A percentile compares a stretch with the other conserved stretches of the same genome.
phyloP scores from a whole-genome alignment of 2,329 filamentous ascomycete species.

The Diaporthe ampelina region DNA sequence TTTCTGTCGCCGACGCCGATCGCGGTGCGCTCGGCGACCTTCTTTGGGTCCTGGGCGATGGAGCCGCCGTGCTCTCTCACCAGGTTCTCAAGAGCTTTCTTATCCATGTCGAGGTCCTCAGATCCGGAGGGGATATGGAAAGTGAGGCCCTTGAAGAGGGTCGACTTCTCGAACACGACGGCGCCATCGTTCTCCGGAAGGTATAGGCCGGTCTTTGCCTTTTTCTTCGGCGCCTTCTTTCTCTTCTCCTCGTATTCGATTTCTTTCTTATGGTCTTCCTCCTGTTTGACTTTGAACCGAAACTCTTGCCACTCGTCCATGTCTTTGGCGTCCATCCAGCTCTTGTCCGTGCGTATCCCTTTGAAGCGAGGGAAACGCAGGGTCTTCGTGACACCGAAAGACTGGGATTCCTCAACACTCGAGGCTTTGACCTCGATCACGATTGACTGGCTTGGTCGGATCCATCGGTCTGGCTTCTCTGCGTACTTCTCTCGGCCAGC shows the following conservation, averaged over 20 bases:
- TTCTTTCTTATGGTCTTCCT: conserved; percentile 76
- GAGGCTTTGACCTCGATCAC: conserved; percentile 92
- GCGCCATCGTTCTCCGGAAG: conserved; percentile 75
- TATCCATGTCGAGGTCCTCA: conserved; percentile 79
- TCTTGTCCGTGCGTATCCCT: conserved; percentile 82
- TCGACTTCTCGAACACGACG: conserved; percentile 59
- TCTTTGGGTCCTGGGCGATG: conserved; percentile 80
- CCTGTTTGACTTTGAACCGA: conserved; percentile 77
- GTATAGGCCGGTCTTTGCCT: conserved; percentile 78
- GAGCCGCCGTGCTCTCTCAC: conserved; percentile 87
- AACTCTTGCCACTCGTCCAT: conserved; percentile 83
- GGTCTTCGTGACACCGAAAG: conserved; percentile 83
- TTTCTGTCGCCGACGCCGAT: conserved; percentile 85
- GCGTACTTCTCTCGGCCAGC: conserved; percentile 77
- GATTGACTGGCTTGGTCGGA: conserved; percentile 87
- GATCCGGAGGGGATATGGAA: conserved; percentile 90
- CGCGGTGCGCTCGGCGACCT: conserved; percentile 72
- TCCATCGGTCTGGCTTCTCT: conserved; percentile 93
- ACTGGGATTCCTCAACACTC: conserved; percentile 79
- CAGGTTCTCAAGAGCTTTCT: conserved; percentile 82
- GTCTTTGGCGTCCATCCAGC: conserved; percentile 85
- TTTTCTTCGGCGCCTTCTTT: conserved; percentile 66
- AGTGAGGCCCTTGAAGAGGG: conserved; percentile 80
- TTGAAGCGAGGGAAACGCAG: conserved; percentile 94
- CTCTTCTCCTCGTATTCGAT: conserved; percentile 82